Evolutionary conservation across 164 flowering plant species (phyloP), one percentile per base, ranked within the genome.

Genomic region (Stephania japonica): DNA sequence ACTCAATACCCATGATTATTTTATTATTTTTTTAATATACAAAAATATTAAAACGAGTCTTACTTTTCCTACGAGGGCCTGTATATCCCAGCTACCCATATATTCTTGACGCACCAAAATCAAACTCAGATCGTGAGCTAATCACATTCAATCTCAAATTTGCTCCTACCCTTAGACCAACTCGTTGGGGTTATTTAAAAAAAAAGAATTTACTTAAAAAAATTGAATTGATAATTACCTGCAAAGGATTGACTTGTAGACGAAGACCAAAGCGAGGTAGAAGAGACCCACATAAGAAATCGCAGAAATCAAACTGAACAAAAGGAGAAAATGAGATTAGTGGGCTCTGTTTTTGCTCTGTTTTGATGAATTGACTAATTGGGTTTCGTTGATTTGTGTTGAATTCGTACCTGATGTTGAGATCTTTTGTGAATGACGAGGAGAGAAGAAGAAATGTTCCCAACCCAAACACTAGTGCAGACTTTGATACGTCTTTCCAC

Each of bases 401-500:
- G 38, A 70, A 13, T 63, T 16, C 43, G 42, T 19, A 89, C 99
- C 99, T 92, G 86, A 93, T 80, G 67, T 89, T 87, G 75, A 95
- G 80, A 77, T 95, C 92, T 71, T 82, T 82, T n/a, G 93, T 82
- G 80, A 81, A 93, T 49, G 96, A 88, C 16, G 97, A 90, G 63
- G 96, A 93, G 56, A 93, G 77, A 16, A 91, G 86, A 47, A 85
- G 62, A 72, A 92, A 91, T 73, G 94, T 80, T 65, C 99, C 98
- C 32, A 84, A 50, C 38, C 94, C 94, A 78, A 94, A 94, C 3
- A 90, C 76, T 23, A 94, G 80, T 72, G 94, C 88, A 3, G 99
- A 90, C 83, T 80, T 92, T 9, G 98, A 84, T 53, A 87, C 85
- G 71, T 94, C 93, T 82, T 82, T 91, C 99, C 99, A 94, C 98